A percentile compares a stretch with the other conserved stretches of the same genome.
Evolutionary conservation across 2,329 filamentous ascomycete genomes (phyloP).

Genomic region (Arachnomyces sp.): DNA sequence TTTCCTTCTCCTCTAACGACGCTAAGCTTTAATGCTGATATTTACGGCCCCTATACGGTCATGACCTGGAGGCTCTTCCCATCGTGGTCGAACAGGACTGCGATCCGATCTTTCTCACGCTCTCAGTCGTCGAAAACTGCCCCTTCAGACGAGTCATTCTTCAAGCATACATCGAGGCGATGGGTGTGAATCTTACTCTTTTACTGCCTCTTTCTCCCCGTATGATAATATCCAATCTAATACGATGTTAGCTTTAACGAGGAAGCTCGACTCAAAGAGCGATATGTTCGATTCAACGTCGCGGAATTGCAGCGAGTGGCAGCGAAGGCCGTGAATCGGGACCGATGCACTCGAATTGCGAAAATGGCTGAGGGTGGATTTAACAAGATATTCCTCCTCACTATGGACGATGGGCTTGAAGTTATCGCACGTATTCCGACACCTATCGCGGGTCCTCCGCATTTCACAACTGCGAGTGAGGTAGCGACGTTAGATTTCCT

Average conservation of each 20-base stretch:
- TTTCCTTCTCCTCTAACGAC: no score
- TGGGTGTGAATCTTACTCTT: not conserved
- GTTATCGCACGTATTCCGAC: slow-evolving; percentile 20
- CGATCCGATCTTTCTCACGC: no score
- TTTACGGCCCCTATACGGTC: no score
- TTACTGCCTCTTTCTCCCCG: no score
- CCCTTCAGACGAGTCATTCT: not conserved
- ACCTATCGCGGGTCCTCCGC: slow-evolving; percentile 19
- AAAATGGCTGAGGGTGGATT: slow-evolving; percentile 25
- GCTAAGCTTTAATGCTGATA: no score
- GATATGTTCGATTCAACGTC: slow-evolving; percentile 8
- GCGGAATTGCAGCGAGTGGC: slow-evolving; percentile 3
- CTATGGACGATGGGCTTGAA: slow-evolving; percentile 15
- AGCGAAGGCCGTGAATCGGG: not conserved
- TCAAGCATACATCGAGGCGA: slow-evolving; percentile 1
- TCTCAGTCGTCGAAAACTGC: no score
- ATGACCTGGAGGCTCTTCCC: no score
- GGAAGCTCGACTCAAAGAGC: slow-evolving; percentile 4
- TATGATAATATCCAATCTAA: no score
- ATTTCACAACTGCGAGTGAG: slow-evolving; percentile 27
- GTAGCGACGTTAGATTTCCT: slow-evolving; percentile 30
- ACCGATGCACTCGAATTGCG: slow-evolving; percentile 11
- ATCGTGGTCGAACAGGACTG: no score
- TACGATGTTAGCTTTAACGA: slow-evolving; percentile 9
- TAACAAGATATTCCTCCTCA: slow-evolving; percentile 20